A percentile compares a stretch with the other conserved stretches of the same genome.
These are phyloP conservation scores for Parafenestella ontariensis DNA, from an alignment of 2,329 filamentous ascomycete species.

Conservation along the genomic window DNA sequence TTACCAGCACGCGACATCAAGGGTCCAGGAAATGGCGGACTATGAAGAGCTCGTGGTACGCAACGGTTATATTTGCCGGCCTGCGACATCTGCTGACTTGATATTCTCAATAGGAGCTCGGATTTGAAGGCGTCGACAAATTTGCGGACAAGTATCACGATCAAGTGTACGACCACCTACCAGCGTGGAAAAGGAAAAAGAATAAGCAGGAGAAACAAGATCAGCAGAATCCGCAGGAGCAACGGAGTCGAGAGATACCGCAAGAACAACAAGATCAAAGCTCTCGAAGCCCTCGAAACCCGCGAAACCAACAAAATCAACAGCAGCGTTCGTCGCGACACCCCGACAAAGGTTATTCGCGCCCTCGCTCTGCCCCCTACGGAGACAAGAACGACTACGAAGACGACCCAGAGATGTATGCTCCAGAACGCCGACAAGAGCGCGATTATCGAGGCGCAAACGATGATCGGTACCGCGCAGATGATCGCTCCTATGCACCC, in stretches of 20 bases:
- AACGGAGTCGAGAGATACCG: no score
- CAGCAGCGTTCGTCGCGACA: constrained; percentile 2
- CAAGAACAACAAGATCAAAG: constrained; percentile 7
- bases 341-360: constrained; percentile 14
- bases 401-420: constrained; percentile 26
- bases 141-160: constrained; percentile 42
- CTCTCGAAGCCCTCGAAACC: no score
- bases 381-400: constrained; percentile 1
- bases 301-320: neutral
- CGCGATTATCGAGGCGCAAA: constrained; percentile 16
- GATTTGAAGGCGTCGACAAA: constrained; percentile 43
- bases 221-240: neutral
- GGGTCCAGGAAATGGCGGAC: constrained; percentile 19
- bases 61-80: neutral
- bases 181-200: constrained; percentile 18
- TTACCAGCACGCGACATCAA: neutral
- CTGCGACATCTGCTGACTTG: constrained; percentile 13
- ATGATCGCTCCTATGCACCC: constrained; percentile 20
- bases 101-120: constrained; percentile 39
- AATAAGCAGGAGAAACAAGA: constrained; percentile 9
- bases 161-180: constrained; percentile 26
- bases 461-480: constrained; percentile 21
- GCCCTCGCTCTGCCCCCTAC: constrained; percentile 1
- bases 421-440: constrained; percentile 17
- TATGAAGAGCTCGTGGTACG: constrained; percentile 39